Base-by-base conservation (phyloP, 306 rosid genomes). In the Luffa acutangula region DNA sequence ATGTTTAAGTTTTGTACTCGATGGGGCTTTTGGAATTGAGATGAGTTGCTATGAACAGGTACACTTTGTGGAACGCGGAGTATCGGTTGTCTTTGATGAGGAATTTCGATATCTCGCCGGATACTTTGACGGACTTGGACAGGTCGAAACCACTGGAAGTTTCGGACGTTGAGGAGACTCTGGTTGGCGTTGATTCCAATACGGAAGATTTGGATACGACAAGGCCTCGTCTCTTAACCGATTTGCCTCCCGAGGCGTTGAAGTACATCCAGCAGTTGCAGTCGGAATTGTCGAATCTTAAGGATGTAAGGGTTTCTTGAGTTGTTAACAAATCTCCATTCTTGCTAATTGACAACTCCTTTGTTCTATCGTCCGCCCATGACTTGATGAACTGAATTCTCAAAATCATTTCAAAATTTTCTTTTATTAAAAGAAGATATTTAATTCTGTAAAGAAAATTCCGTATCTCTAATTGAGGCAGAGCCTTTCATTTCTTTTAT, bases 11-110 rank as follows among this genome's bases (percentile, higher is more conserved):
- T 36, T 6, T 20, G 17, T 12, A 62, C 70, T 70, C 48, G 66
- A 43, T 82, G 66, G 39, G 17, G 54, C 11, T 51, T 17, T 31
- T 17, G 43, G 41, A 74, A 74, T 51, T 74, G 62, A 51, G 78
- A 74, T 34, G 78, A 51, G 62, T 52, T 33, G 2, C 33, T 74
- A 15, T 80, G 65, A 49, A 70, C 78, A 95, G 99, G 89, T 95
- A 93, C 81, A 95, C 99, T 9, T 84, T 95, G 51, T 95, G 99
- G 99, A 95, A 90, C 80, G 99, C 94, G 7, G 99, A 93, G 87
- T 95, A 95, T 83, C 86, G 99, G 83, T 81, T 91, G 82, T 92
- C 94, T 41, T 77, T 95, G 87, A 85, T 54, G 87, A 91, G 96
- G 90, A 95, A 95, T 87, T 85, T 95, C 21, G 96, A 93, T 75